Base-by-base conservation (phyloP, 345 rosid species). In the Punica granatum region DNA sequence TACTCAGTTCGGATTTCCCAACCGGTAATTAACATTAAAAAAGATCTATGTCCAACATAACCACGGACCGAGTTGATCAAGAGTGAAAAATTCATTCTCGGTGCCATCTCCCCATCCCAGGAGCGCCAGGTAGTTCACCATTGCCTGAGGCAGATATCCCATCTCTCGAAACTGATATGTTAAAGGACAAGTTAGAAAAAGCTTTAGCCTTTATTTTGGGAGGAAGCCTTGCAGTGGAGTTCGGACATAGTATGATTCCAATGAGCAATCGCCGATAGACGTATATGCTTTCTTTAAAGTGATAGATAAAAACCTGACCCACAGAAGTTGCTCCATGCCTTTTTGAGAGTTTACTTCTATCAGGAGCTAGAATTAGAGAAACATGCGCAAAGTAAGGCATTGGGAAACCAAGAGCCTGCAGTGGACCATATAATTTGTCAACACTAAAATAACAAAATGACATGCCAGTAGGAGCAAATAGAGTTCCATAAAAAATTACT, bases 91-190 rank as follows among this genome's bases (percentile, higher is more conserved):
- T 78, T 93, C 98, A 78, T 93, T 87, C 69, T 93, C 97, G 34
- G 97, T 93, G 75, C 97, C 97, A 68, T 93, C 97, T n/a, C 98
- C 98, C 98, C 96, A 93, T 53, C 97, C 97, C 75, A 93, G 76
- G 73, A 89, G 97, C 34, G 97, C 96, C 67, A 93, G 76, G 73
- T 93, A 93, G 79, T 93, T 93, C 71, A 89, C 91, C 97, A 90
- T 93, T 63, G 86, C 97, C 75, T 86, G 92, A 66, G 97, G 92
- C 63, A 93, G 82, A 77, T 86, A 90, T 19, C 98, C 97, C 97
- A 93, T 90, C 75, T 90, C 98, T 80, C 80, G 85, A 85, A 77
- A 93, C 97, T 90, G 84, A 73, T 65, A 71, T 18, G 41, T 16
- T 10, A 34, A 15, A 30, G 21, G 75, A 71, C 41, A 56, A 39